Evolutionary conservation across 73 alveolate species (phyloP).

Genomic region (Paramecium biaurelia): DNA sequence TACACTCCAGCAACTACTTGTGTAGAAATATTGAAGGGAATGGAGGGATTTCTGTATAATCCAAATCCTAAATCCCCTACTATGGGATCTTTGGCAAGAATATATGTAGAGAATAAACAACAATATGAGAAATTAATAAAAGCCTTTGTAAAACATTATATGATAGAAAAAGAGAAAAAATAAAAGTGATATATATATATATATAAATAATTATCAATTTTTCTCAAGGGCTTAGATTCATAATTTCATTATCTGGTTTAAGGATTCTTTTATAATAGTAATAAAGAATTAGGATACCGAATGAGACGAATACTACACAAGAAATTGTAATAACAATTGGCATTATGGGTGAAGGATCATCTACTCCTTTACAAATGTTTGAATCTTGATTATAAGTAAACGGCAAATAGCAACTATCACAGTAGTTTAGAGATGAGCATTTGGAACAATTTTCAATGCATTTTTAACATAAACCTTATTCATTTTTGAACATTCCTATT

Average conservation of each 20-base stretch:
- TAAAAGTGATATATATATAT: neutral
- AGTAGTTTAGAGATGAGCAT: neutral
- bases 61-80: constrained; percentile 49
- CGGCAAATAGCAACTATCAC: neutral
- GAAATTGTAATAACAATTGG: no score
- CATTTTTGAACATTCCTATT: neutral
- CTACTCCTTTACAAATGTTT: neutral
- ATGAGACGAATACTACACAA: no score
- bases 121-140: neutral
- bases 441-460: neutral
- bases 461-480: neutral
- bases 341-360: neutral
- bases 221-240: no score
- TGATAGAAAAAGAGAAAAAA: neutral
- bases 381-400: neutral
- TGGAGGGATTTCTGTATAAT: neutral
- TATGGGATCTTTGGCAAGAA: neutral
- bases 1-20: neutral
- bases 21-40: neutral
- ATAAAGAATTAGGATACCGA: no score
- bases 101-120: neutral
- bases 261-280: no score
- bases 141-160: constrained; percentile 1
- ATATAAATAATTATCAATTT: no score
- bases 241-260: no score